Conservation (phyloP, 202 grass and related monocot genomes). For the Bolboschoenoplectus hybrid region DNA sequence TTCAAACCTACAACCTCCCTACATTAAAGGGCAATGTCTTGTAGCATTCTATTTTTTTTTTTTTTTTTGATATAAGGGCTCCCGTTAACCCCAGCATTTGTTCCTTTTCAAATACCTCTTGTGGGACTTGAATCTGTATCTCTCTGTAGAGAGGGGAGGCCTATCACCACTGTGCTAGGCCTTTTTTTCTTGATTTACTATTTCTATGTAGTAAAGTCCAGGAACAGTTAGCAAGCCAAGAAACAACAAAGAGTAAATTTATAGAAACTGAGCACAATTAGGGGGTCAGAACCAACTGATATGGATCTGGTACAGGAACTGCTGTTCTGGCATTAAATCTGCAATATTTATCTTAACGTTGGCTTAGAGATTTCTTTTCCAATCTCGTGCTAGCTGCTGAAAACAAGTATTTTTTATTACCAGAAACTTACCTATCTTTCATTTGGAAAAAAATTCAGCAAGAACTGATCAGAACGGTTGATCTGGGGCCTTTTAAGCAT, state of each 20-base stretch:
- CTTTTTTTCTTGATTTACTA: not conserved
- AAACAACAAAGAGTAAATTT: not conserved
- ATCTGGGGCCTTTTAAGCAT: slow-evolving; percentile 98
- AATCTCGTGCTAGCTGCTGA: slow-evolving; percentile 6
- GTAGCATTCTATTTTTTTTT: not conserved
- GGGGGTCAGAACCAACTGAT: not conserved
- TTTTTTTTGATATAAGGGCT: too few species aligned
- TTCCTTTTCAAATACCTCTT: too few species aligned
- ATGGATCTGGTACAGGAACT: not conserved
- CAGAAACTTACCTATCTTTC: slow-evolving; percentile 18
- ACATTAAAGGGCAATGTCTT: not conserved
- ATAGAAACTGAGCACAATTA: not conserved
- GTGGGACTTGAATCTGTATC: too few species aligned
- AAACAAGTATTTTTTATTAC: slow-evolving; percentile 14
- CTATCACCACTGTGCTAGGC: too few species aligned
- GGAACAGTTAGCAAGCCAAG: not conserved
- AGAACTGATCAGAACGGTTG: slow-evolving; percentile 96
- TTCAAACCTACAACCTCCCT: not conserved
- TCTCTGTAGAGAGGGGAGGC: too few species aligned
- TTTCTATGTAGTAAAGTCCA: not conserved
- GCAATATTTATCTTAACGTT: not conserved
- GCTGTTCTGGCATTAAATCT: not conserved
- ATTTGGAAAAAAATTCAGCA: slow-evolving; percentile 52
- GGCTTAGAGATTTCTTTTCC: not conserved
- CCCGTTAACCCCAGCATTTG: too few species aligned